phyloP scores from a whole-genome alignment of 495 filamentous ascomycete genomes.

The Thermothielavioides terrestris region DNA sequence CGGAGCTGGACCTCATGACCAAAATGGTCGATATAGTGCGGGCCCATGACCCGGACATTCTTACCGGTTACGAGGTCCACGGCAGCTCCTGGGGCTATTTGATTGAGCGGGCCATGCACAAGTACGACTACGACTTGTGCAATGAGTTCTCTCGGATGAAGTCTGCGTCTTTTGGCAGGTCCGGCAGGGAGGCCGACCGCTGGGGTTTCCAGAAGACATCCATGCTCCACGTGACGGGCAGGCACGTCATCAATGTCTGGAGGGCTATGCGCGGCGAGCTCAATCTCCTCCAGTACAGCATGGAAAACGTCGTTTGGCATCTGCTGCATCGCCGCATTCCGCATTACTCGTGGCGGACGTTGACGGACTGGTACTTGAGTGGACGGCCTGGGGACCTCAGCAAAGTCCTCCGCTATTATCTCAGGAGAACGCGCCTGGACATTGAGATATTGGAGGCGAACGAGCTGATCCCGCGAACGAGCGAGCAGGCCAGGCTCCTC shows the following conservation, averaged over 20 bases:
- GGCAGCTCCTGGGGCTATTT: conserved; percentile 90
- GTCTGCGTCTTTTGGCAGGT: conserved; percentile 66
- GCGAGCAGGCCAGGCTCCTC: conserved; percentile 87
- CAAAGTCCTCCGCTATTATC: conserved; percentile 72
- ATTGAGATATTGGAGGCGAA: conserved; percentile 87
- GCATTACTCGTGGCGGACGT: conserved; percentile 67
- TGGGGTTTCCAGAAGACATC: conserved; percentile 94
- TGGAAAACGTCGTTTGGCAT: conserved; percentile 96
- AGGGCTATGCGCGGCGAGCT: conserved; percentile 88
- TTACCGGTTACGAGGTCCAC: conserved; percentile 94
- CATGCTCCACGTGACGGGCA: conserved; percentile 76
- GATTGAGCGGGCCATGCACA: conserved; percentile 75
- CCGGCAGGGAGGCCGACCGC: conserved; percentile 74
- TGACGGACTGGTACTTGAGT: conserved; percentile 75
- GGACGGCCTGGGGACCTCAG: conserved; percentile 56
- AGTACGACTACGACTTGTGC: conserved; percentile 83
- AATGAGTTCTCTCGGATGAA: conserved; percentile 88
- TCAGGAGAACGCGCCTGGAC: conserved; percentile 68
- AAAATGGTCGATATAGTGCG: conserved; percentile 81
- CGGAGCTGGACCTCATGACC: conserved; percentile 77
- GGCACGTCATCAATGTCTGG: conserved; percentile 97
- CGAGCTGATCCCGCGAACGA: conserved; percentile 79
- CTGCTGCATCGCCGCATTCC: conserved; percentile 84
- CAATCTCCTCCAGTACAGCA: conserved; percentile 83
- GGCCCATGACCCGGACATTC: conserved; percentile 76